These are phyloP conservation scores for Podila epigama DNA, from an alignment of 192 early-diverging fungal species.

Conservation along the genomic window DNA sequence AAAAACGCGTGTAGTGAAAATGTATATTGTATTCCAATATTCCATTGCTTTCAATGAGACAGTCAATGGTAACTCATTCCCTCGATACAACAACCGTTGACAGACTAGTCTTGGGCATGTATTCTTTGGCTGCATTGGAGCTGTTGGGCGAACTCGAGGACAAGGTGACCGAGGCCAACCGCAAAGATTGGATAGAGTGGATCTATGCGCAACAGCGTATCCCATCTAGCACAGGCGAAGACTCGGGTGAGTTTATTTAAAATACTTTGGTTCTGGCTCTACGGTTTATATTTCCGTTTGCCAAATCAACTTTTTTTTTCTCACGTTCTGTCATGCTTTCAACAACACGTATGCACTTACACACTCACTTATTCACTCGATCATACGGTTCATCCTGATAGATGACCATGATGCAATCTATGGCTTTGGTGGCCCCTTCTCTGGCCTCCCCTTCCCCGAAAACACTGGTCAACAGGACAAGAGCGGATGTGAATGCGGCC, in stretches of 20 bases:
- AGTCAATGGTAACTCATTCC: neutral
- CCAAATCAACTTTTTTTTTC: neutral
- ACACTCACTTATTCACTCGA: neutral
- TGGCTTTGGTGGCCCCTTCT: conserved; percentile 79
- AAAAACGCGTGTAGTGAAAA: no score
- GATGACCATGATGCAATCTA: conserved; percentile 51
- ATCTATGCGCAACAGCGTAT: conserved; percentile 94
- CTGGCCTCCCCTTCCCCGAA: conserved; percentile 58
- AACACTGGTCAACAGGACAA: neutral
- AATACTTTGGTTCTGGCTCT: neutral
- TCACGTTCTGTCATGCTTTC: no score
- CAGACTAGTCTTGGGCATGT: conserved; percentile 91
- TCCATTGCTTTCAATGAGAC: neutral
- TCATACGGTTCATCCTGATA: neutral
- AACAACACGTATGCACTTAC: neutral
- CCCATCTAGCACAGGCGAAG: conserved; percentile 39
- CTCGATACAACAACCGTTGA: neutral
- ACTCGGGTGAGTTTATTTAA: neutral
- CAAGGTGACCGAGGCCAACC: conserved; percentile 58
- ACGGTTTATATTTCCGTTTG: no score
- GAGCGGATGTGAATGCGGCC: conserved; percentile 21
- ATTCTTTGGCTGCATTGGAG: conserved; percentile 83
- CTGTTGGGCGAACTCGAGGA: conserved; percentile 75
- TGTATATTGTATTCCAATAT: no score
- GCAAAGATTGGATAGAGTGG: conserved; percentile 88